A percentile compares a stretch with the other conserved stretches of the same genome.
These are phyloP conservation scores for Suillus lakei DNA, from an alignment of 768 basidiomycete genomes.

Conservation along the genomic window DNA sequence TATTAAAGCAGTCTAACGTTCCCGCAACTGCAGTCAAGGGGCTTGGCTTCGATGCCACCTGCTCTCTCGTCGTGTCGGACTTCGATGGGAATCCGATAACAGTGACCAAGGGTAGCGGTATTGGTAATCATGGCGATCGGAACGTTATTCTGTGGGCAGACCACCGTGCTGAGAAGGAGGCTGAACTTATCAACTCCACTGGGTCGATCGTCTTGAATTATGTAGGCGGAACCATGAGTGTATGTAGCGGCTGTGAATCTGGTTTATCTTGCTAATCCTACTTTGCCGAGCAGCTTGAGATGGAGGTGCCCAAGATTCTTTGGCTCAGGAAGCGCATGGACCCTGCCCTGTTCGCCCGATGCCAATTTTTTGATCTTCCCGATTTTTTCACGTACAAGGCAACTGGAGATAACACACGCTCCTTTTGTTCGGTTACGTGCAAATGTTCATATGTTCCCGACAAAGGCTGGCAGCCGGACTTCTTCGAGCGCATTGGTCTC, in stretches of 20 bases:
- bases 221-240: slow-evolving; percentile 96
- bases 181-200: slow-evolving; percentile 85
- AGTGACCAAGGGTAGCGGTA: slow-evolving; percentile 68
- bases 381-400: slow-evolving; percentile 95
- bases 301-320: slow-evolving; percentile 97
- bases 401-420: slow-evolving; percentile 72
- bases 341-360: slow-evolving; percentile 65
- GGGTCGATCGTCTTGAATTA: slow-evolving; percentile 88
- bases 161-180: slow-evolving; percentile 92
- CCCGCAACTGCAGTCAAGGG: slow-evolving; percentile 74
- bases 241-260: slow-evolving; percentile 38
- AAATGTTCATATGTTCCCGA: slow-evolving; percentile 93
- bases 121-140: slow-evolving; percentile 72
- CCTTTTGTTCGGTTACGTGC: slow-evolving; percentile 93
- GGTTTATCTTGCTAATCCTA: slow-evolving; percentile 13
- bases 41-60: slow-evolving; percentile 94
- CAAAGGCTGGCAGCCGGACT: slow-evolving; percentile 87
- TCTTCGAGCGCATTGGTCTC: slow-evolving; percentile 87
- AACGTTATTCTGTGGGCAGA: slow-evolving; percentile 98
- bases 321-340: slow-evolving; percentile 95
- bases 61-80: slow-evolving; percentile 89
- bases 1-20: slow-evolving; percentile 62
- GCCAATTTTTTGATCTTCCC: slow-evolving; percentile 91
- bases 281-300: slow-evolving; percentile 72
- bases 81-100: slow-evolving; percentile 71